A percentile compares a stretch with the other conserved stretches of the same genome.
These are phyloP conservation scores for Xerocomus cyaneibrunnescens DNA, from an alignment of 1,284 basidiomycete species.

Conservation along the genomic window DNA sequence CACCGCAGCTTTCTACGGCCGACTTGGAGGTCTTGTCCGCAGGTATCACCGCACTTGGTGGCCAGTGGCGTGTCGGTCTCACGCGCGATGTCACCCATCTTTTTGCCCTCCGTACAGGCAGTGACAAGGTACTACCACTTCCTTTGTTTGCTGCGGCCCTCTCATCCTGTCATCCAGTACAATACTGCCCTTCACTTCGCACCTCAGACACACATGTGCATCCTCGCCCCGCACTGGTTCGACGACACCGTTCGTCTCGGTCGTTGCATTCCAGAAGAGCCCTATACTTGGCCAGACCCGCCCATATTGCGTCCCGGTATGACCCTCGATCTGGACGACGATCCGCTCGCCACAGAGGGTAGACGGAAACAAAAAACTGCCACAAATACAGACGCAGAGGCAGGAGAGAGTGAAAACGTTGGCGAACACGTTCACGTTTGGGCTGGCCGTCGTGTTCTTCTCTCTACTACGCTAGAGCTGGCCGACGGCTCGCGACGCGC, in stretches of 20 bases:
- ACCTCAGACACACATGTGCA: slow-evolving; percentile 52
- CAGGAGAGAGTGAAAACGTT: neutral
- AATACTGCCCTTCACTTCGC: slow-evolving; percentile 60
- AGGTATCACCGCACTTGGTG: slow-evolving; percentile 75
- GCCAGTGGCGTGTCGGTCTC: slow-evolving; percentile 73
- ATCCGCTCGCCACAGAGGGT: slow-evolving; percentile 15
- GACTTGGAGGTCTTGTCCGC: slow-evolving; percentile 75
- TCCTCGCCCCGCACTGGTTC: slow-evolving; percentile 81
- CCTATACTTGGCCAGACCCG: slow-evolving; percentile 77
- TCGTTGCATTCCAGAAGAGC: slow-evolving; percentile 51
- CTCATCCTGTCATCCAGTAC: slow-evolving; percentile 37
- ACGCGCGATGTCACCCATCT: slow-evolving; percentile 87
- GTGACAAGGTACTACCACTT: slow-evolving; percentile 42
- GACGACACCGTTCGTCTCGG: slow-evolving; percentile 74
- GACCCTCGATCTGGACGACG: slow-evolving; percentile 19
- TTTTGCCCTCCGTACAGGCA: slow-evolving; percentile 55
- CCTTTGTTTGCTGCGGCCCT: neutral
- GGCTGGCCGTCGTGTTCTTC: slow-evolving; percentile 55
- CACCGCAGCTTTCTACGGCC: slow-evolving; percentile 48
- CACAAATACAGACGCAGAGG: slow-evolving; percentile 2
- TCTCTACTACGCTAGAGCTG: slow-evolving; percentile 57
- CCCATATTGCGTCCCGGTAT: slow-evolving; percentile 40
- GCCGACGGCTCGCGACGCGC: slow-evolving; percentile 47
- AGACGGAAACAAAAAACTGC: slow-evolving; percentile 18
- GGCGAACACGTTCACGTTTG: slow-evolving; percentile 41